Evolutionary conservation across 116 monocot genomes (phyloP).

Genomic region (Phalaenopsis hybrid): DNA sequence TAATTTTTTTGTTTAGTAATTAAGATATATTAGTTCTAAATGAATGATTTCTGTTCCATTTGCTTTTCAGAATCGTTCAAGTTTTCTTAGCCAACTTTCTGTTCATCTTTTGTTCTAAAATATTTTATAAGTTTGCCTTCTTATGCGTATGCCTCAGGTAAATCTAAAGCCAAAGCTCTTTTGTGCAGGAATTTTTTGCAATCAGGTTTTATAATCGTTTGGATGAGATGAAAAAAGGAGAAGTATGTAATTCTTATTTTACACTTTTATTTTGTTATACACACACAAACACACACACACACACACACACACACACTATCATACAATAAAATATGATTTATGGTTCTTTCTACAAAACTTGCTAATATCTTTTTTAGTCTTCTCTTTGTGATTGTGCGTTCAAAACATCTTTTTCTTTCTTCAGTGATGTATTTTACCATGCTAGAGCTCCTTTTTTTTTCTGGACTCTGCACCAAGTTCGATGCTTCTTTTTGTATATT

Average conservation of each 20-base stretch:
- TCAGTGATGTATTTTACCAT: neutral
- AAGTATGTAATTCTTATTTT: slow-evolving; percentile 42
- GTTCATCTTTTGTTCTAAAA: neutral
- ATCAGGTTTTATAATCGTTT: slow-evolving; percentile 66
- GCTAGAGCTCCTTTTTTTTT: neutral
- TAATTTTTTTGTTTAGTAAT: neutral
- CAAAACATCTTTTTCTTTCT: neutral
- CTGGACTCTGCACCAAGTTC: neutral
- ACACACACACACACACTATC: neutral
- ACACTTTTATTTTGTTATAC: neutral
- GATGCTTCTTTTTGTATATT: neutral
- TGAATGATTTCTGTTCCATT: slow-evolving; percentile 5
- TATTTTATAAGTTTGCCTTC: neutral
- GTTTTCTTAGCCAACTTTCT: neutral
- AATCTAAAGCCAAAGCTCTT: slow-evolving; percentile 10
- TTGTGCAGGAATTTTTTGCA: slow-evolving; percentile 61
- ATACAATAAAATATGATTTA: neutral
- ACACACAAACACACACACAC: too few species aligned
- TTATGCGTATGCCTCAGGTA: neutral
- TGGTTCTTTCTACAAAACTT: neutral
- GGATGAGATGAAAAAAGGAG: slow-evolving; percentile 85
- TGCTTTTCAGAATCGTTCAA: neutral
- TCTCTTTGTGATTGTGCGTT: neutral
- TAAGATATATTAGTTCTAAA: slow-evolving; percentile 4
- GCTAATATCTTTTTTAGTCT: neutral